phyloP scores from a whole-genome alignment of 2,329 filamentous ascomycete genomes.

The Beauveria rudraprayagi region DNA sequence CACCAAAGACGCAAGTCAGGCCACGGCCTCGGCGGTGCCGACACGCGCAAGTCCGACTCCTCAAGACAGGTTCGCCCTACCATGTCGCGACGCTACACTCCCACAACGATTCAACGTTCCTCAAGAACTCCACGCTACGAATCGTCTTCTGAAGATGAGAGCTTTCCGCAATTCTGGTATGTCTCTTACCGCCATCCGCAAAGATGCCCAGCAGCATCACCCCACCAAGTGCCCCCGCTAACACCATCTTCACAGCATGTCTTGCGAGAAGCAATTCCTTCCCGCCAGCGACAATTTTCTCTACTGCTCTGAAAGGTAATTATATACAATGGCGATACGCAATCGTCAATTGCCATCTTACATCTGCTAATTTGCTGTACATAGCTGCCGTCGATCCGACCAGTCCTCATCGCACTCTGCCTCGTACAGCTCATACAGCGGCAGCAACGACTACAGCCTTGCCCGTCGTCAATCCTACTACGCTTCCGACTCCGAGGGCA shows the following conservation, averaged over 20 bases:
- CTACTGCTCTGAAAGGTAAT: slow-evolving; percentile 56
- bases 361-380: slow-evolving; percentile 15
- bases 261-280: slow-evolving; percentile 58
- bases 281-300: slow-evolving; percentile 48
- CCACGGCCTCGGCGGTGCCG: slow-evolving; percentile 45
- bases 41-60: slow-evolving; percentile 43
- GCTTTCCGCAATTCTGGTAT: slow-evolving; percentile 59
- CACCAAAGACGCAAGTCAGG: slow-evolving; percentile 51
- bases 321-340: slow-evolving; percentile 9
- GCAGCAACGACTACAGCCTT: slow-evolving; percentile 24
- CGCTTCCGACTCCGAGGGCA: slow-evolving; percentile 41
- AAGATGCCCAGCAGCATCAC: slow-evolving; percentile 14
- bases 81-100: slow-evolving; percentile 36
- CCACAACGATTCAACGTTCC: slow-evolving; percentile 42
- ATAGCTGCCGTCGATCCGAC: slow-evolving; percentile 47
- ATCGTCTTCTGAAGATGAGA: slow-evolving; percentile 51
- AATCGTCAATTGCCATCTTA: slow-evolving; percentile 7
- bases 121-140: slow-evolving; percentile 44
- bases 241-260: slow-evolving; percentile 42
- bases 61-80: slow-evolving; percentile 40
- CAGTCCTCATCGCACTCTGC: slow-evolving; percentile 26
- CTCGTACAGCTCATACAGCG: slow-evolving; percentile 15
- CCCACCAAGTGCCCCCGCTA: slow-evolving; percentile 14
- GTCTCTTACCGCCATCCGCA: slow-evolving; percentile 21
- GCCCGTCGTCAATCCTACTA: slow-evolving; percentile 37